Evolutionary conservation across 1,139 yeast species (phyloP), one percentile per base, ranked within the genome.

Genomic region (Zygosaccharomyces pseudobailii): DNA sequence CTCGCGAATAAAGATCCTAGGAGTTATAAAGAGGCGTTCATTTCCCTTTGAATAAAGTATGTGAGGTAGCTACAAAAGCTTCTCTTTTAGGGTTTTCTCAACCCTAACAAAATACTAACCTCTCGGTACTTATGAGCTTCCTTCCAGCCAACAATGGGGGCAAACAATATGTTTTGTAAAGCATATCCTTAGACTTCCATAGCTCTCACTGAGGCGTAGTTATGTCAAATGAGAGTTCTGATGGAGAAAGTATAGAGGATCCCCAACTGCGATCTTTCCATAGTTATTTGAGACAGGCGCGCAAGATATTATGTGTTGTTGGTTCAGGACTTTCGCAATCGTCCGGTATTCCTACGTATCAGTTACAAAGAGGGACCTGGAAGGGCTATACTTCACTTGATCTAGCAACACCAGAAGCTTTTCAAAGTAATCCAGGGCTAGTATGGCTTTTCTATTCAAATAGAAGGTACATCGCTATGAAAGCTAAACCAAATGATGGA

Each of bases 381-480:
- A 75, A 79, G 55, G 80, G 82, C 55, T 84, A 80, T 66, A 85
- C 84, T 46, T 81, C 89, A 61, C 82, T 87, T 40, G 96, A 88
- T 58, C 71, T 88, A 45, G 95, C 95, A 5, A 88, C 96, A 0
- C 95, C 95, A 0, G 96, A 88, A 62, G 95, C 96, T 4, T 88
- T 88, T 62, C 79, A 81, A 50, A 72, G 74, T 19, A 90, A 87
- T 61, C 96, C 96, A 0, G 87, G 87, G 0, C 71, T 87, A 22
- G 96, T 88, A 3, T 88, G 96, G 96, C 92, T 86, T 60, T 88
- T 85, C 58, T 87, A 88, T 63, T 75, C 89, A 6, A 79, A 81
- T 67, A 70, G 95, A 51, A 65, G 96, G 43, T 74, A 71, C 46
- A 71, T 71, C 38, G 90, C 95, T 0, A 68, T 87, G 45, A 66